These are phyloP conservation scores for Zoysia japonica DNA, from an alignment of 176 grass and related monocot genomes.

Conservation along the genomic window DNA sequence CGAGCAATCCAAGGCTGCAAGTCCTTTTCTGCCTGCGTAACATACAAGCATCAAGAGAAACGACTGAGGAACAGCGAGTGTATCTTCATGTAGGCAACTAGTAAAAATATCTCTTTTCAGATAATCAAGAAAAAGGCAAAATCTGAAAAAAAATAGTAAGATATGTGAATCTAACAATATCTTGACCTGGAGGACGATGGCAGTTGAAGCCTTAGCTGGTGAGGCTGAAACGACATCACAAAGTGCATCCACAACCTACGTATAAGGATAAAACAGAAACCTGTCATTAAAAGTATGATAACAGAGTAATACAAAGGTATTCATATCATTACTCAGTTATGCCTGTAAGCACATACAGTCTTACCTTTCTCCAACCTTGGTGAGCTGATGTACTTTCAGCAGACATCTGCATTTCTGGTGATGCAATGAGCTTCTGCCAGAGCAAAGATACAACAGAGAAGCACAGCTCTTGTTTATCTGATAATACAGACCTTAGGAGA, in stretches of 20 bases:
- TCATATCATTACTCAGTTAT: background rate
- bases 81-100: constrained; percentile 6
- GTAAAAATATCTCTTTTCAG: background rate
- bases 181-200: constrained; percentile 93
- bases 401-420: constrained; percentile 95
- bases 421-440: constrained; percentile 94
- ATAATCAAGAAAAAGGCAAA: background rate
- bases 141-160: constrained; percentile 2
- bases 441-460: constrained; percentile 96
- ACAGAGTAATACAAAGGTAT: background rate
- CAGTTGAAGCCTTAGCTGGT: constrained; percentile 88
- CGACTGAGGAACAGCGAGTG: constrained; percentile 42
- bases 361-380: constrained; percentile 98
- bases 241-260: constrained; percentile 94
- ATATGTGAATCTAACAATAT: constrained; percentile 38
- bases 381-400: constrained; percentile 99
- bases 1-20: constrained; percentile 96
- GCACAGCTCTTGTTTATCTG: constrained; percentile 91
- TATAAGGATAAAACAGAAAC: background rate
- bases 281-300: constrained; percentile 29
- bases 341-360: constrained; percentile 13
- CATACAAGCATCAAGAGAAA: constrained; percentile 51
- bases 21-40: constrained; percentile 84
- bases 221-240: constrained; percentile 98
- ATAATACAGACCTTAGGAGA: constrained; percentile 82